Evolutionary conservation across 2,329 filamentous ascomycete species (phyloP).

Genomic region (Xylariomycetidae sp.): DNA sequence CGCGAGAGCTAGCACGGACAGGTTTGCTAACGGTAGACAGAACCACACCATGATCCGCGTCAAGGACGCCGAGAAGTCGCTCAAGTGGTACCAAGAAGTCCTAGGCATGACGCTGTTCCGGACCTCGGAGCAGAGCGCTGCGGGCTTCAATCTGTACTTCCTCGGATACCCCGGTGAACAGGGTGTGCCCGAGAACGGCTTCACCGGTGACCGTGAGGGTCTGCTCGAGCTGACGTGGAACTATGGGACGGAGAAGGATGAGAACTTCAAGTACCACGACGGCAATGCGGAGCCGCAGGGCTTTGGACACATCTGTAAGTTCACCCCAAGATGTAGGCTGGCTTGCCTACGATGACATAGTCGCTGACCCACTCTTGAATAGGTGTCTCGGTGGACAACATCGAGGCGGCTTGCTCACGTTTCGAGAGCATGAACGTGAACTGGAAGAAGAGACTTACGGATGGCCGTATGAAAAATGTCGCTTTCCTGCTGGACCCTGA

Average conservation of each 20-base stretch:
- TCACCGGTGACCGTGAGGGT: constrained; percentile 67
- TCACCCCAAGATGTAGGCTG: no score
- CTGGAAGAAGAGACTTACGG: constrained; percentile 95
- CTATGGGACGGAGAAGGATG: constrained; percentile 78
- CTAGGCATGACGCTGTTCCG: constrained; percentile 83
- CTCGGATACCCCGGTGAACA: constrained; percentile 66
- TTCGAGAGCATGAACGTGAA: constrained; percentile 76
- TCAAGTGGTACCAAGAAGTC: constrained; percentile 77
- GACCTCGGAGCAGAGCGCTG: constrained; percentile 61
- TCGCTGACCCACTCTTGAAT: background rate
- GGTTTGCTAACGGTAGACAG: constrained; percentile 30
- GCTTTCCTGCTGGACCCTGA: constrained; percentile 89
- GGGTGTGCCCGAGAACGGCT: constrained; percentile 45
- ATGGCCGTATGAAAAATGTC: constrained; percentile 88
- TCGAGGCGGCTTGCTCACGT: constrained; percentile 80
- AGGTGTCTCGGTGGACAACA: constrained; percentile 77
- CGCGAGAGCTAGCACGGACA: constrained; percentile 4
- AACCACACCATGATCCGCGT: constrained; percentile 95
- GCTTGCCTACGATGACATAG: background rate
- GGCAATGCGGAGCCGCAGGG: constrained; percentile 89
- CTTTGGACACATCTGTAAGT: constrained; percentile 85
- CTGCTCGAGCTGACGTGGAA: constrained; percentile 87
- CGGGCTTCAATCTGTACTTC: constrained; percentile 88
- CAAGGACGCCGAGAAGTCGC: constrained; percentile 69
- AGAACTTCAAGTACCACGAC: constrained; percentile 79